phyloP scores from a whole-genome alignment of 352 stramenopile genomes.

The Thalassiosira exigua region DNA sequence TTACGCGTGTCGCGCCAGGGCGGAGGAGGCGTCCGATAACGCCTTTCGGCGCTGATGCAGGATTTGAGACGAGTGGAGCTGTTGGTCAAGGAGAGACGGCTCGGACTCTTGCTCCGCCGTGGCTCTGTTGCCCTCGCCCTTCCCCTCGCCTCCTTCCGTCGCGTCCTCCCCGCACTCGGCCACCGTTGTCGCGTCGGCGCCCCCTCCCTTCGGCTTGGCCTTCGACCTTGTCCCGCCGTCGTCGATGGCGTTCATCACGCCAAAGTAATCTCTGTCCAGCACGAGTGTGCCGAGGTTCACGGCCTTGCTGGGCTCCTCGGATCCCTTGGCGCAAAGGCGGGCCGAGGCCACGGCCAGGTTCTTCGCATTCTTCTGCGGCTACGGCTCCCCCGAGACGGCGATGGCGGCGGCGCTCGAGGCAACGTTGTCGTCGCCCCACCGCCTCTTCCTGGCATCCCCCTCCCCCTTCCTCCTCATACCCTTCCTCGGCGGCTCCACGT shows the following conservation, averaged over 20 bases:
- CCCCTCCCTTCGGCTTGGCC: slow-evolving; percentile 52
- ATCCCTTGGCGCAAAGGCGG: slow-evolving; percentile 78
- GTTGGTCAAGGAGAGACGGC: slow-evolving; percentile 26
- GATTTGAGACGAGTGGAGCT: slow-evolving; percentile 62
- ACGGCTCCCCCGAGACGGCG: neutral
- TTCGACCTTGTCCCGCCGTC: no score
- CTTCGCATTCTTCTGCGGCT: slow-evolving; percentile 31
- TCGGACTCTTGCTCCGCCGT: slow-evolving; percentile 23
- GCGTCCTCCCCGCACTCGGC: neutral
- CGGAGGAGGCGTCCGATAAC: no score
- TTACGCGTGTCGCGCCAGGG: slow-evolving; percentile 60
- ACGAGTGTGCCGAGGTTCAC: slow-evolving; percentile 68
- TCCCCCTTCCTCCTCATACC: slow-evolving; percentile 35
- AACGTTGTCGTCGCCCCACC: slow-evolving; percentile 35
- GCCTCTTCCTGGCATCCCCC: no score
- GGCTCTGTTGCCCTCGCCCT: neutral
- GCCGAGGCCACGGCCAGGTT: no score
- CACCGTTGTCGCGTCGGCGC: slow-evolving; percentile 17
- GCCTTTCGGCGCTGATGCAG: slow-evolving; percentile 63
- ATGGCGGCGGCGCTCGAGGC: no score
- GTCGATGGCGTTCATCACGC: slow-evolving; percentile 76
- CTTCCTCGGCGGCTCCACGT: slow-evolving; percentile 61
- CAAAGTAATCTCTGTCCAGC: slow-evolving; percentile 76
- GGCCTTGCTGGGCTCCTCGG: no score
- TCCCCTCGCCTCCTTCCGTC: neutral